Conservation (phyloP, 192 early-diverging fungal genomes). For the Coemansia sp. region DNA sequence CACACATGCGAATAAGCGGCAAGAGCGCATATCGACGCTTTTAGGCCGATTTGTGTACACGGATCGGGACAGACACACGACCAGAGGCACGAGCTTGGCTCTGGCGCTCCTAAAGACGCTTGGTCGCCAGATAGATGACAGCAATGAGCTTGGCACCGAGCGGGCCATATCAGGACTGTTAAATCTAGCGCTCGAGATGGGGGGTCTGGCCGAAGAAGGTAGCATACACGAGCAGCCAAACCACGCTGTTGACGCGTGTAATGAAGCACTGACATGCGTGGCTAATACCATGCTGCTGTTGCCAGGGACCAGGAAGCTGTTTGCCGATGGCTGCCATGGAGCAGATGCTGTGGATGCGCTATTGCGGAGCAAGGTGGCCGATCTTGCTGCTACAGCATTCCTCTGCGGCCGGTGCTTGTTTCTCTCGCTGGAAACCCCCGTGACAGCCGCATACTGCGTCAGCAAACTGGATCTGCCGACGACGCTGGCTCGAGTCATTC, state of each 20-base stretch:
- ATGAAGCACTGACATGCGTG: conserved; percentile 47
- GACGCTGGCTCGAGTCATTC: conserved; percentile 10
- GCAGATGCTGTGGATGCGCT: neutral
- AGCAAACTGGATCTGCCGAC: conserved; percentile 17
- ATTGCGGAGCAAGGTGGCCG: neutral
- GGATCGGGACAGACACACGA: conserved; percentile 22
- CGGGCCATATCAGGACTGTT: conserved; percentile 24
- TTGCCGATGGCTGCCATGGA: neutral
- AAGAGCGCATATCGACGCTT: neutral
- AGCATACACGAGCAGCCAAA: neutral
- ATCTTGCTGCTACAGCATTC: conserved; percentile 11
- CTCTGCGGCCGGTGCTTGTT: conserved; percentile 45
- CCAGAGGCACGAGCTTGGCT: conserved; percentile 22
- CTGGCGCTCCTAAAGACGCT: conserved; percentile 36
- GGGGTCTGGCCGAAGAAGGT: neutral
- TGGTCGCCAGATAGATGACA: conserved; percentile 22
- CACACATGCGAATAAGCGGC: neutral
- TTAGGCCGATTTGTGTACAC: conserved; percentile 40
- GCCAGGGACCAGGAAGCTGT: conserved; percentile 15
- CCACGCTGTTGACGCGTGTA: conserved; percentile 14
- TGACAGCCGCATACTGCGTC: conserved; percentile 17
- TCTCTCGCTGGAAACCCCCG: conserved; percentile 16
- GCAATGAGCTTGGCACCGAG: conserved; percentile 20
- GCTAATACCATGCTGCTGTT: conserved; percentile 49
- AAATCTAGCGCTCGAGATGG: conserved; percentile 14